Percentiles rank a stretch among this genome's conserved stretches.
Evolutionary conservation across 139 green algal species (phyloP).

Genomic region (Monoraphidium neglectum): DNA sequence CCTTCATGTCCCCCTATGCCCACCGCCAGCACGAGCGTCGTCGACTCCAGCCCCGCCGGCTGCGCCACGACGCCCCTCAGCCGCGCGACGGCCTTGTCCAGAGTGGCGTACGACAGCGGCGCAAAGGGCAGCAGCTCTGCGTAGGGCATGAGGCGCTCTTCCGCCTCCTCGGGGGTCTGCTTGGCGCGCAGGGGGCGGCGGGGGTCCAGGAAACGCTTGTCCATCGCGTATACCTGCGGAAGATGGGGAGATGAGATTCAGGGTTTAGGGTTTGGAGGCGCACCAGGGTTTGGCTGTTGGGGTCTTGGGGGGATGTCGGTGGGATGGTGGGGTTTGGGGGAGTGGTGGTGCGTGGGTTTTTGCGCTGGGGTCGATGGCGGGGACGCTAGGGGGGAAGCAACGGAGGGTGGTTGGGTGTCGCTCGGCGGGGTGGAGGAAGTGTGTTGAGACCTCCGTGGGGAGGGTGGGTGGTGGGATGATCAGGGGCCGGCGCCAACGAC

Average conservation of each 20-base stretch:
- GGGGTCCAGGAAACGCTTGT: slow-evolving; percentile 89
- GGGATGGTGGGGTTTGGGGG: no score
- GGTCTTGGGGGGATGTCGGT: no score
- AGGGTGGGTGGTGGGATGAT: no score
- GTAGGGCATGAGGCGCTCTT: slow-evolving; percentile 91
- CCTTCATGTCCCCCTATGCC: slow-evolving; percentile 48
- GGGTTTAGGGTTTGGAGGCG: no score
- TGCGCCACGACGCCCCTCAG: slow-evolving; percentile 42
- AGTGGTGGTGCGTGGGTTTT: no score
- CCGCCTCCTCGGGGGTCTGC: slow-evolving; percentile 69
- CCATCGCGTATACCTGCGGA: slow-evolving; percentile 87
- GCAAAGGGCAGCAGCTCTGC: slow-evolving; percentile 59
- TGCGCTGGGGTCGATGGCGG: no score
- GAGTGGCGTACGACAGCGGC: slow-evolving; percentile 52
- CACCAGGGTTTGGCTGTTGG: no score
- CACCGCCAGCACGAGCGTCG: slow-evolving; percentile 68
- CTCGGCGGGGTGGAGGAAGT: no score
- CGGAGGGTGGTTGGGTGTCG: no score
- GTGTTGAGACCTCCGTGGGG: no score
- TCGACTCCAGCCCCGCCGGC: slow-evolving; percentile 84
- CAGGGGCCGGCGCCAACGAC: no score
- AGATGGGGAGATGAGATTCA: background rate
- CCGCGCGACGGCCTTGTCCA: slow-evolving; percentile 48
- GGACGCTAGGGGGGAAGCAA: no score
- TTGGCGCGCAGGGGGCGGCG: slow-evolving; percentile 68